Evolutionary conservation across 768 basidiomycete genomes (phyloP).

Genomic region (Trametes villosa): DNA sequence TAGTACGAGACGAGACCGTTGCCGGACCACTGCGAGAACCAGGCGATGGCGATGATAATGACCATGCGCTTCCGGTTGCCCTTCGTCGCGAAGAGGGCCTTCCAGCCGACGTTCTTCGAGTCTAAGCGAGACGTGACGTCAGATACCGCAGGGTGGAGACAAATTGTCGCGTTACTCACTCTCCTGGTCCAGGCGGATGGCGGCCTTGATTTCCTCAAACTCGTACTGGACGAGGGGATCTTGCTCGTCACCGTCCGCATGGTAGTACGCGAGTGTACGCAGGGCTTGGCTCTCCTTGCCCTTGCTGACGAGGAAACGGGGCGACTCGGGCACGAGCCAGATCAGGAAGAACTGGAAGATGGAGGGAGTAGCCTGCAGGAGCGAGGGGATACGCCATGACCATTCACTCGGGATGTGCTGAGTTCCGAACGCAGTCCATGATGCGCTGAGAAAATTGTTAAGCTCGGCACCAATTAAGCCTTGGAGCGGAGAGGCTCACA

Average conservation of each 20-base stretch:
- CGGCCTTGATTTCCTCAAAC: slow-evolving; percentile 80
- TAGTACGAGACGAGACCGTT: slow-evolving; percentile 87
- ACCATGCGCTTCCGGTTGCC: slow-evolving; percentile 80
- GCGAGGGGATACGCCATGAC: slow-evolving; percentile 84
- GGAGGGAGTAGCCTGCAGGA: slow-evolving; percentile 72
- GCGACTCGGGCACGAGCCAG: slow-evolving; percentile 79
- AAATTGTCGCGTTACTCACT: slow-evolving; percentile 23
- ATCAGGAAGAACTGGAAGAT: slow-evolving; percentile 67
- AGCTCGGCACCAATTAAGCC: not conserved
- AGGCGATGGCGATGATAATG: slow-evolving; percentile 77
- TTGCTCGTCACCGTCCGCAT: slow-evolving; percentile 74
- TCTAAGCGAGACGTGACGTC: slow-evolving; percentile 36
- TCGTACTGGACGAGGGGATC: slow-evolving; percentile 76
- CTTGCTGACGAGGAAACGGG: slow-evolving; percentile 81
- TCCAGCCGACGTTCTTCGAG: slow-evolving; percentile 66
- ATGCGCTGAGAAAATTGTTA: slow-evolving; percentile 43
- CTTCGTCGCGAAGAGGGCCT: slow-evolving; percentile 61
- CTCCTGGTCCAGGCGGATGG: slow-evolving; percentile 67
- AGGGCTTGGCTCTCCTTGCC: slow-evolving; percentile 73
- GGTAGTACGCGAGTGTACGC: slow-evolving; percentile 77
- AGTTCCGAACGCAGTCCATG: slow-evolving; percentile 87
- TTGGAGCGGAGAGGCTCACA: slow-evolving; percentile 47
- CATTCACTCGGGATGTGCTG: slow-evolving; percentile 69
- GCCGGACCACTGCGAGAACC: slow-evolving; percentile 88
- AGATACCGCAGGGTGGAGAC: not conserved